These are phyloP conservation scores for Pseudocercospora macadamiae DNA, from an alignment of 2,329 filamentous ascomycete species.

Conservation along the genomic window DNA sequence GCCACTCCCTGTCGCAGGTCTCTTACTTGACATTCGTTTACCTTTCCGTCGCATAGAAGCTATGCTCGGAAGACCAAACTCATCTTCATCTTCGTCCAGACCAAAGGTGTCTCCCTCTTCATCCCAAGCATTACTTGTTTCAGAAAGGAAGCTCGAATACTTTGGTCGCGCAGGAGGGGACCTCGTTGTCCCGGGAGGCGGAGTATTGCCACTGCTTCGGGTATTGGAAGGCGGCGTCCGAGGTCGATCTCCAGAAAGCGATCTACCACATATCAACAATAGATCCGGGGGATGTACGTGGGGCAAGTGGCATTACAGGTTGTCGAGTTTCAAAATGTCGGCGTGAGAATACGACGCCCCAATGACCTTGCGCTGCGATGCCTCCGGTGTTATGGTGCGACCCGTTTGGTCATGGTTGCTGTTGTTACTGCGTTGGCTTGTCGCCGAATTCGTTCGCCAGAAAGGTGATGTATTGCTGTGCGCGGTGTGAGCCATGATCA, in stretches of 20 bases:
- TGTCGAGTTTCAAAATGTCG: slow-evolving; percentile 86
- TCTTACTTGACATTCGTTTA: slow-evolving; percentile 49
- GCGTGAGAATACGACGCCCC: slow-evolving; percentile 96
- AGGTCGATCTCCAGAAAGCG: slow-evolving; percentile 59
- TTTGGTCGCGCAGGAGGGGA: slow-evolving; percentile 65
- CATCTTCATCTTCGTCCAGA: slow-evolving; percentile 85
- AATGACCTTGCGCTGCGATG: slow-evolving; percentile 70
- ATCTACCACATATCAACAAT: slow-evolving; percentile 22
- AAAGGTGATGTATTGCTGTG: slow-evolving; percentile 79
- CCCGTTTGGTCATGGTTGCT: slow-evolving; percentile 44
- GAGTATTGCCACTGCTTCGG: slow-evolving; percentile 54
- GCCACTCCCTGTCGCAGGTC: slow-evolving; percentile 40
- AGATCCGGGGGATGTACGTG: background rate
- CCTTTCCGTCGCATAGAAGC: slow-evolving; percentile 83
- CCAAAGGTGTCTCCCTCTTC: slow-evolving; percentile 75
- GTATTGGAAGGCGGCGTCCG: slow-evolving; percentile 71
- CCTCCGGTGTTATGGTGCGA: slow-evolving; percentile 53
- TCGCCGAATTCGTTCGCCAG: slow-evolving; percentile 68
- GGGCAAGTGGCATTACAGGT: slow-evolving; percentile 60
- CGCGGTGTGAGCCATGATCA: slow-evolving; percentile 4
- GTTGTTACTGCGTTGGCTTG: slow-evolving; percentile 41
- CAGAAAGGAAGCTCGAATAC: slow-evolving; percentile 80
- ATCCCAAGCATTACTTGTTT: slow-evolving; percentile 81
- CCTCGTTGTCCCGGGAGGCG: slow-evolving; percentile 59
- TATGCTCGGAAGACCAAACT: slow-evolving; percentile 91